Conservation (phyloP, 1,284 basidiomycete genomes). For the Austroboletus novae-zelandiae region DNA sequence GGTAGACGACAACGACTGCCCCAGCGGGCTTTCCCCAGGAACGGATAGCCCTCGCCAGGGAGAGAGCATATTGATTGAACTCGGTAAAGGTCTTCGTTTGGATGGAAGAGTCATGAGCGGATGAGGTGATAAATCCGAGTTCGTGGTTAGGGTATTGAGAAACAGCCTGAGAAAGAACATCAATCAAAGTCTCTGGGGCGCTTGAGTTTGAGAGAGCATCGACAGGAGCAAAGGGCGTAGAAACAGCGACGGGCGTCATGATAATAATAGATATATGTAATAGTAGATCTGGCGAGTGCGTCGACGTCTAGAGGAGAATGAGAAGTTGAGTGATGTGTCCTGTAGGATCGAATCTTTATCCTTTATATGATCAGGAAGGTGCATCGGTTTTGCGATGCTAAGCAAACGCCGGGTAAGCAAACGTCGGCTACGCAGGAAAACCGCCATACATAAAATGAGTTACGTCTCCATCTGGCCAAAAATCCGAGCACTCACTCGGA, state of each 20-base stretch:
- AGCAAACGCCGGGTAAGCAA: too few species aligned
- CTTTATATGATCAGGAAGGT: too few species aligned
- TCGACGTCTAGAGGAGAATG: constrained; percentile 3
- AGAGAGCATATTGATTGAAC: constrained; percentile 20
- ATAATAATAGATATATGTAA: background rate
- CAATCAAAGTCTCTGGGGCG: constrained; percentile 19
- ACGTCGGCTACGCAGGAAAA: too few species aligned
- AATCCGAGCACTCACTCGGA: too few species aligned
- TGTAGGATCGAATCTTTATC: too few species aligned
- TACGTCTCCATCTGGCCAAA: too few species aligned
- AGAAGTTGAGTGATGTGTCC: background rate
- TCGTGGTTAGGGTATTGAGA: constrained; percentile 24
- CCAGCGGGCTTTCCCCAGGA: constrained; percentile 26
- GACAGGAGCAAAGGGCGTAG: too few species aligned
- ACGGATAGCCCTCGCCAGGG: constrained; percentile 18
- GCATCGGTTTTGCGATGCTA: too few species aligned
- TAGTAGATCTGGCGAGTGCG: background rate
- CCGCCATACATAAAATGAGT: too few species aligned
- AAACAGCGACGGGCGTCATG: constrained; percentile 17
- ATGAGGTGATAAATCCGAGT: constrained; percentile 28
- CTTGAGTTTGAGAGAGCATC: constrained; percentile 2
- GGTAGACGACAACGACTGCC: constrained; percentile 30
- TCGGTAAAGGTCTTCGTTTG: constrained; percentile 28
- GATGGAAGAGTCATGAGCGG: constrained; percentile 31
- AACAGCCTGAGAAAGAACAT: constrained; percentile 23